Evolutionary conservation across 2,329 filamentous ascomycete species (phyloP).

Genomic region (Juglanconis oblonga): DNA sequence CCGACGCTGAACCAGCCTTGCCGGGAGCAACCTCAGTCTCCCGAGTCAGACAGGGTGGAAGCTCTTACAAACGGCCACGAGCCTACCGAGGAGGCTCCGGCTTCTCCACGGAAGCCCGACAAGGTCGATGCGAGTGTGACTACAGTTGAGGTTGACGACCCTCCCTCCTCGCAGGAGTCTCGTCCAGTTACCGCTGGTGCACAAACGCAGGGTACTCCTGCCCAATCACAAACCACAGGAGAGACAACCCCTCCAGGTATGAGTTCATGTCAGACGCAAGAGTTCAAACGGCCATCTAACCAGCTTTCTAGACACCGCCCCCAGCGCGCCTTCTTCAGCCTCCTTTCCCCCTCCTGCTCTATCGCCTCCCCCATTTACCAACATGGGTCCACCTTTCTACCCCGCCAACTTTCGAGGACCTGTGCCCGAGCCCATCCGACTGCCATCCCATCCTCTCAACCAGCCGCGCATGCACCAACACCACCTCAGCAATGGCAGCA

Average conservation of each 20-base stretch:
- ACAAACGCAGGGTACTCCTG: constrained; percentile 5
- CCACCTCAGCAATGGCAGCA: constrained; percentile 52
- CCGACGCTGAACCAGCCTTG: background rate
- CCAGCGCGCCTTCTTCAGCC: constrained; percentile 11
- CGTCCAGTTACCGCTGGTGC: background rate
- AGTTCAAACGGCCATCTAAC: background rate
- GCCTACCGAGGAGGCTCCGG: background rate
- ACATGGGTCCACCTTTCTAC: constrained; percentile 2
- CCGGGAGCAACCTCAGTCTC: background rate
- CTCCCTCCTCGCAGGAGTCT: background rate
- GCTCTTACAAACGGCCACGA: constrained; percentile 1
- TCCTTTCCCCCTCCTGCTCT: constrained; percentile 4
- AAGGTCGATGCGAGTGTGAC: background rate
- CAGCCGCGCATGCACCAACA: constrained; percentile 44
- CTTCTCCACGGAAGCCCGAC: constrained; percentile 1
- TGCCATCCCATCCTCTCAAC: constrained; percentile 24
- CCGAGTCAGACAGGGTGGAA: background rate
- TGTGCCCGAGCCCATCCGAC: constrained; percentile 11
- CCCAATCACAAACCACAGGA: constrained; percentile 6
- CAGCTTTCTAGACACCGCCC: constrained; percentile 3
- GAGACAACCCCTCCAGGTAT: constrained; percentile 16
- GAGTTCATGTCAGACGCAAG: background rate
- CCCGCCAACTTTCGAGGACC: constrained; percentile 13
- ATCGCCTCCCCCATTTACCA: constrained; percentile 19
- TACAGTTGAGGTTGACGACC: background rate